Evolutionary conservation across 306 rosid genomes (phyloP).

Genomic region (Myrica gale): DNA sequence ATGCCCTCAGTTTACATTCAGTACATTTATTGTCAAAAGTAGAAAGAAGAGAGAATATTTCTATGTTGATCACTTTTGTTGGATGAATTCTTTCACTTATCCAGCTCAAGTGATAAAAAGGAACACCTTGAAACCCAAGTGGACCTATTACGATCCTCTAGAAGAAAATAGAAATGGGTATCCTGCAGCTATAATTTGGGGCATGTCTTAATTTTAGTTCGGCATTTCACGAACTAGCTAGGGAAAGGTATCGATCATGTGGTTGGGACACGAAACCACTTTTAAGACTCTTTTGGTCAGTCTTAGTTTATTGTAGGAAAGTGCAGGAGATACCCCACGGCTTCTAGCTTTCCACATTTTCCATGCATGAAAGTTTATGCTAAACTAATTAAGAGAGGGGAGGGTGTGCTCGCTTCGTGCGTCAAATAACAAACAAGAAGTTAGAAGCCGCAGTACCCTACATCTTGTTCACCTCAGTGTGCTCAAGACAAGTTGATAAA

Average conservation of each 20-base stretch:
- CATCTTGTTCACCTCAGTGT: not conserved
- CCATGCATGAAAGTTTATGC: constrained; percentile 3
- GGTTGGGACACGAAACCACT: constrained; percentile 1
- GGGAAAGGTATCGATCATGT: not conserved
- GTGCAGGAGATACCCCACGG: not conserved
- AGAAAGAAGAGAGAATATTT: not conserved
- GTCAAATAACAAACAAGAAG: not conserved
- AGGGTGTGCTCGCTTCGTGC: not conserved
- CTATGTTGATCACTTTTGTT: not conserved
- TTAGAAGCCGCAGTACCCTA: not conserved
- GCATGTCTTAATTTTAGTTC: not conserved
- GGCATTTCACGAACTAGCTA: not conserved
- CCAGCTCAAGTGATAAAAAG: not conserved
- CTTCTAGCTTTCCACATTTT: constrained; percentile 1
- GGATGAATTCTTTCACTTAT: not conserved
- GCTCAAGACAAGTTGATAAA: not conserved
- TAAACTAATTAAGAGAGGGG: not conserved
- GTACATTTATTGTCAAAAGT: not conserved
- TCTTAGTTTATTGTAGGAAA: not conserved
- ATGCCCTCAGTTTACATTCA: no score
- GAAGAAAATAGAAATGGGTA: not conserved
- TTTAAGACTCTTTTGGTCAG: not conserved
- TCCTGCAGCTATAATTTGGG: not conserved
- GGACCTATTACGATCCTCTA: not conserved
- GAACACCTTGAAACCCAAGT: not conserved